Evolutionary conservation across 257 asterid species (phyloP).

Genomic region (Verbena officinalis): DNA sequence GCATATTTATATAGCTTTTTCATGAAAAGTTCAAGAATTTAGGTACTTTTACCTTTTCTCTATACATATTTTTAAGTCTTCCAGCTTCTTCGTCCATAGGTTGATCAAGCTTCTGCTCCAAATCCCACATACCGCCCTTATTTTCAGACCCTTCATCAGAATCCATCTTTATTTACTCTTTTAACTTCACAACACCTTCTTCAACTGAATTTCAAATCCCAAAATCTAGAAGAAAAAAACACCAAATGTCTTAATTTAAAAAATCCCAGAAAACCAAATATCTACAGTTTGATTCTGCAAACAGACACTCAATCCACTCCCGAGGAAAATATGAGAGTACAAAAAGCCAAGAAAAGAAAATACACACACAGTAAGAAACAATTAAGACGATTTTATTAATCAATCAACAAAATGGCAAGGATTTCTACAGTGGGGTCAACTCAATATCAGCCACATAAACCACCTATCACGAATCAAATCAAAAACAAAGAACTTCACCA

Average conservation of each 20-base stretch:
- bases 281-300: slow-evolving; percentile 20
- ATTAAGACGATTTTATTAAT: slow-evolving; percentile 16
- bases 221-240: no score
- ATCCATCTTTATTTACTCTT: slow-evolving; percentile 44
- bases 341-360: background rate
- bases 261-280: background rate
- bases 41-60: slow-evolving; percentile 72
- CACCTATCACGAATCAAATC: slow-evolving; percentile 22
- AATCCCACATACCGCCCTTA: slow-evolving; percentile 94
- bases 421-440: slow-evolving; percentile 45
- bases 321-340: slow-evolving; percentile 19
- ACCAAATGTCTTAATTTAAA: slow-evolving; percentile 17
- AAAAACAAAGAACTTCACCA: slow-evolving; percentile 20
- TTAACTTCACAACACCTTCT: slow-evolving; percentile 13
- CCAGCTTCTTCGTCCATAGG: slow-evolving; percentile 99
- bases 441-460: slow-evolving; percentile 42
- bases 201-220: slow-evolving; percentile 25
- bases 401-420: slow-evolving; percentile 30
- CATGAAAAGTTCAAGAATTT: slow-evolving; percentile 16
- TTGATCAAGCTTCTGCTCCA: slow-evolving; percentile 98
- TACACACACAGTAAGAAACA: background rate
- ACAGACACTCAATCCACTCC: slow-evolving; percentile 25
- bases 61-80: slow-evolving; percentile 73
- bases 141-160: slow-evolving; percentile 57
- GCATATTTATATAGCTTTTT: background rate